Evolutionary conservation across 2,329 filamentous ascomycete species (phyloP), one percentile per base, ranked within the genome.

Genomic region (Didymella arachidicola): DNA sequence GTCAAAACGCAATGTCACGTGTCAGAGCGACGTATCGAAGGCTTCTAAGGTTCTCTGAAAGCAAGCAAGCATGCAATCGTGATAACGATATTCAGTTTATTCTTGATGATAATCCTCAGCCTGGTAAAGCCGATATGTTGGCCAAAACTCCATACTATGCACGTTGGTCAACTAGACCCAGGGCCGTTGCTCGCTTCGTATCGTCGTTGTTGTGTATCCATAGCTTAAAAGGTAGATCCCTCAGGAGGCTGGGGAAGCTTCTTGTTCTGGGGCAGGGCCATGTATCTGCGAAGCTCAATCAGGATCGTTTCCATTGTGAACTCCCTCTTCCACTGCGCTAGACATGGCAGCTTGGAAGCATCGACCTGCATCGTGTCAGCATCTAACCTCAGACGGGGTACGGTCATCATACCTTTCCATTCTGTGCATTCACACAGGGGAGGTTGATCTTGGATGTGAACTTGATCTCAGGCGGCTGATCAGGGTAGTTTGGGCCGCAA

Each of bases 381-480:
- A 46, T 22, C 18, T 25, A 12, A 8, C 10, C 27, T 4, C 7
- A 1, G 19, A 4, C 18, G 43, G 5, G 2, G 10, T 73, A 19
- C 19, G 18, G 19, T 32, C 6, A 30, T 8, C 45, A 59, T 78
- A 90, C 89, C 80, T 87, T 86, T 73, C 95, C 95, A 64, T 90
- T 90, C 67, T 83, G 86, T 63, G 85, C 83, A 79, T 94, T 90
- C 51, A 99, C 95, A 72, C 94, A 96, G 26, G 95, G 95, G n/a
- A 98, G 86, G 81, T 98, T 97, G 81, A 99, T 89, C 79, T 92
- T 91, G 72, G 91, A 97, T 71, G 95, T 88, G 79, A 99, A 99
- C 73, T 94, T 89, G 72, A 99, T 91, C 50, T 89, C 88, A 0
- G 95, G 95, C 44, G 95, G 95, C 62, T 86, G 83, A 76, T 97